Evolutionary conservation across 441 rosid genomes (phyloP).

Genomic region (Manihot esculenta): DNA sequence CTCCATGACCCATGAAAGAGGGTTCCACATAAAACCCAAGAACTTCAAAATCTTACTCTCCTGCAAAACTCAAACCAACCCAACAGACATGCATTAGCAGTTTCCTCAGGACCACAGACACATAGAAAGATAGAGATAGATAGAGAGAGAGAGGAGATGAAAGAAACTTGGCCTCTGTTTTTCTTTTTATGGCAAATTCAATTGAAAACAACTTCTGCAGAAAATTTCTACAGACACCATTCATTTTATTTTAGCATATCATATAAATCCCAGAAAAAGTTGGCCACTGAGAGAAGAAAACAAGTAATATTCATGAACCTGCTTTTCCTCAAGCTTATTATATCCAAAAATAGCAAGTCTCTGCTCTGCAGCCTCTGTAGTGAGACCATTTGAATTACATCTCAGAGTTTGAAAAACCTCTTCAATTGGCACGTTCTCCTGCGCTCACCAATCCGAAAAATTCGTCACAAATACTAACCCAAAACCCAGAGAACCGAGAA

Average conservation of each 20-base stretch:
- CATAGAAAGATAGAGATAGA: no score
- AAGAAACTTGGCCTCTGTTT: neutral
- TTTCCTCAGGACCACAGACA: neutral
- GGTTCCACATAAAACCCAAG: constrained; percentile 90
- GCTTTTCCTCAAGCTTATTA: constrained; percentile 74
- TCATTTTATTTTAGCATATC: neutral
- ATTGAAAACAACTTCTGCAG: neutral
- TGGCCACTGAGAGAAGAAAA: neutral
- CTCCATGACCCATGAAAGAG: constrained; percentile 93
- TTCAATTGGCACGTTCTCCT: constrained; percentile 66
- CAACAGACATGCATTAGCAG: neutral
- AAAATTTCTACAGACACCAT: neutral
- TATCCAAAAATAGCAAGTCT: constrained; percentile 66
- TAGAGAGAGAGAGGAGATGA: neutral
- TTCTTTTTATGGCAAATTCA: neutral
- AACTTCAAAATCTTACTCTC: constrained; percentile 67
- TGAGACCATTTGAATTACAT: constrained; percentile 62
- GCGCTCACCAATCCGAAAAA: constrained; percentile 9
- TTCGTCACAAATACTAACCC: constrained; percentile 14
- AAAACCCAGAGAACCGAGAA: constrained; percentile 14
- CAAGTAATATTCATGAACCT: constrained; percentile 34
- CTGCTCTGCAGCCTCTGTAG: constrained; percentile 50
- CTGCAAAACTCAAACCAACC: constrained; percentile 15
- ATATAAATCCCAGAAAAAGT: neutral
- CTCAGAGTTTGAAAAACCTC: constrained; percentile 70